Conservation (phyloP, 2,329 filamentous ascomycete species). For the Grosmannia serpens region DNA sequence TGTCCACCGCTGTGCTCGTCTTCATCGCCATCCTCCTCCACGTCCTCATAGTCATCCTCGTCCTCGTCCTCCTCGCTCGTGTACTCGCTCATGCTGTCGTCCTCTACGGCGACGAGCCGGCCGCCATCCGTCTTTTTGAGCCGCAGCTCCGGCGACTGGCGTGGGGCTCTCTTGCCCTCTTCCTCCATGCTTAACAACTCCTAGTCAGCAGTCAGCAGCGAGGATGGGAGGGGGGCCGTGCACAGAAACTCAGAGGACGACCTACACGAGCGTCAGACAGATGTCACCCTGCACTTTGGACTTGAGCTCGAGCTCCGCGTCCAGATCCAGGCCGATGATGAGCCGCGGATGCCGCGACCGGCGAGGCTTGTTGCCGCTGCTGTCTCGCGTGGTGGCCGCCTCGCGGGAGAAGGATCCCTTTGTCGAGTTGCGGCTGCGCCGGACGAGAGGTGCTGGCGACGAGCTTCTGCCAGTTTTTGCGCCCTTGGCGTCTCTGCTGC, state of each 20-base stretch:
- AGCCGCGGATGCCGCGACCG: slow-evolving; percentile 12
- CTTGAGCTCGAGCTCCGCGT: slow-evolving; percentile 68
- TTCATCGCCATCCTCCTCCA: neutral
- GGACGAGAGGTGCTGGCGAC: neutral
- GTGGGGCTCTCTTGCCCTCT: slow-evolving; percentile 1
- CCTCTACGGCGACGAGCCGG: slow-evolving; percentile 3
- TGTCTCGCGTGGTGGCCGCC: neutral
- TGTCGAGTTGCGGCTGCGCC: neutral
- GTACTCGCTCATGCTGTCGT: neutral
- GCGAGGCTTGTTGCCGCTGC: neutral
- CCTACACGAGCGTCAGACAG: slow-evolving; percentile 58
- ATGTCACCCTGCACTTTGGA: slow-evolving; percentile 70
- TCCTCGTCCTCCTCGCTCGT: neutral
- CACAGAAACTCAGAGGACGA: slow-evolving; percentile 1
- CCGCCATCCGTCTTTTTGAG: slow-evolving; percentile 3
- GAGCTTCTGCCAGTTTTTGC: neutral
- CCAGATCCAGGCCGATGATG: slow-evolving; percentile 43
- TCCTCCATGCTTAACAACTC: slow-evolving; percentile 10
- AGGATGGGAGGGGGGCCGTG: neutral
- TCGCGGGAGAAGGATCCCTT: neutral
- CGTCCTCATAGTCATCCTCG: neutral
- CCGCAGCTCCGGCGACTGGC: slow-evolving; percentile 9
- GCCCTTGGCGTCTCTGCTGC: neutral
- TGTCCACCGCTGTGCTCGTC: neutral
- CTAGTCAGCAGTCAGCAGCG: neutral